Conservation (phyloP, 257 asterid species). For the Gynochthodes officinalis region DNA sequence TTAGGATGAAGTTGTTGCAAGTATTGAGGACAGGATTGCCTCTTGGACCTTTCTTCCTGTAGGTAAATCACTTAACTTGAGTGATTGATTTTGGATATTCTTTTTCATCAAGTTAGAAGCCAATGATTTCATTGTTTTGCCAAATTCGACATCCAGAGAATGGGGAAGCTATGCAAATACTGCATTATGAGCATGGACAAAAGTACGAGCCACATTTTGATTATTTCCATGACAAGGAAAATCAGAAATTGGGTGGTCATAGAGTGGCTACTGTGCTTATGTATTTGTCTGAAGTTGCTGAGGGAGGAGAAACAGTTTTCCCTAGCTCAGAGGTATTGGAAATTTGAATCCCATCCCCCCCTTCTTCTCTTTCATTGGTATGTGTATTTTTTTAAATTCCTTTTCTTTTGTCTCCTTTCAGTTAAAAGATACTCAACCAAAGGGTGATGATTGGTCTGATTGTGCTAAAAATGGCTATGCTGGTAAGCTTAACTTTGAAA, state of each 20-base stretch:
- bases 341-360: neutral
- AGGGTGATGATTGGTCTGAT: constrained; percentile 75
- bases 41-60: constrained; percentile 91
- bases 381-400: neutral
- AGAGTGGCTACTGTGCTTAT: constrained; percentile 88
- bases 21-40: constrained; percentile 69
- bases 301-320: constrained; percentile 89
- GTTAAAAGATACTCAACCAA: constrained; percentile 48
- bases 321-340: constrained; percentile 59
- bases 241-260: constrained; percentile 80
- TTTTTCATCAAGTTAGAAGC: neutral
- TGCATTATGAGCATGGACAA: constrained; percentile 81
- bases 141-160: constrained; percentile 44
- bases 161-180: constrained; percentile 82
- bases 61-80: constrained; percentile 40
- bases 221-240: constrained; percentile 64
- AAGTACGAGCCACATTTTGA: constrained; percentile 91
- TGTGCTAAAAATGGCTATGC: constrained; percentile 87
- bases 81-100: neutral
- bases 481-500: constrained; percentile 33
- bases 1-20: constrained; percentile 65
- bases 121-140: neutral
- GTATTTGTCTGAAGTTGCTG: constrained; percentile 67
- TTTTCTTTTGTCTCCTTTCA: constrained; percentile 20
- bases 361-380: neutral